Conservation (phyloP, 1,139 yeast species). For the Lodderomyces orthopsilosis region DNA sequence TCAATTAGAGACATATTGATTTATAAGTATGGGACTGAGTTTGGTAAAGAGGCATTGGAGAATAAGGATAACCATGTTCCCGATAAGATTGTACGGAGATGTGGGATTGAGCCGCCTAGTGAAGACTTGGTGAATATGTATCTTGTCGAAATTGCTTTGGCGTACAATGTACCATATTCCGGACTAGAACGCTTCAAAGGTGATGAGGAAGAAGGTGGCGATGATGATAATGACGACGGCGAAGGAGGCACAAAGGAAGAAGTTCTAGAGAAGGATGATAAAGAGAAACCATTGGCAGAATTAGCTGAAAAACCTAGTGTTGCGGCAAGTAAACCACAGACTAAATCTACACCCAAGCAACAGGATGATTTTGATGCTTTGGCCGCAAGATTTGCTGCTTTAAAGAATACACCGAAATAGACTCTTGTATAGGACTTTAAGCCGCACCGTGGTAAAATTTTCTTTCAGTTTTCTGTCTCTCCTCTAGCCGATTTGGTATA, state of each 20-base stretch:
- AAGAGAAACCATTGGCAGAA: slow-evolving; percentile 19
- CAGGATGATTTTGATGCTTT: slow-evolving; percentile 37
- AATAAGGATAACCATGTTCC: slow-evolving; percentile 57
- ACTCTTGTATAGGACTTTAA: neutral
- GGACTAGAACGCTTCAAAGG: slow-evolving; percentile 36
- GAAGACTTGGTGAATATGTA: slow-evolving; percentile 66
- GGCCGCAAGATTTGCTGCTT: slow-evolving; percentile 47
- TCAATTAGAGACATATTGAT: slow-evolving; percentile 61
- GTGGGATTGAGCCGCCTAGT: slow-evolving; percentile 67
- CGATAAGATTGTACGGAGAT: slow-evolving; percentile 59
- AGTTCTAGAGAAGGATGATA: slow-evolving; percentile 7
- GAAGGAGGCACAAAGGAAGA: slow-evolving; percentile 17
- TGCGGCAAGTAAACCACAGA: slow-evolving; percentile 13
- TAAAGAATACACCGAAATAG: slow-evolving; percentile 25
- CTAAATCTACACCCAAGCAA: slow-evolving; percentile 2
- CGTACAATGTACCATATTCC: slow-evolving; percentile 75
- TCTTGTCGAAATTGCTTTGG: slow-evolving; percentile 74
- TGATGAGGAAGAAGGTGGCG: slow-evolving; percentile 18
- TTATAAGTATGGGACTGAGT: slow-evolving; percentile 61
- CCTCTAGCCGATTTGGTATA: neutral
- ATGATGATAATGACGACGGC: slow-evolving; percentile 20
- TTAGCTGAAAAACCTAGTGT: slow-evolving; percentile 14
- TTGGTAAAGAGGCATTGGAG: slow-evolving; percentile 60
- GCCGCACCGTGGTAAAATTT: neutral
- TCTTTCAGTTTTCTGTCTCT: neutral